Base-by-base conservation (phyloP, 495 filamentous ascomycete species). In the Glonium stellatum region DNA sequence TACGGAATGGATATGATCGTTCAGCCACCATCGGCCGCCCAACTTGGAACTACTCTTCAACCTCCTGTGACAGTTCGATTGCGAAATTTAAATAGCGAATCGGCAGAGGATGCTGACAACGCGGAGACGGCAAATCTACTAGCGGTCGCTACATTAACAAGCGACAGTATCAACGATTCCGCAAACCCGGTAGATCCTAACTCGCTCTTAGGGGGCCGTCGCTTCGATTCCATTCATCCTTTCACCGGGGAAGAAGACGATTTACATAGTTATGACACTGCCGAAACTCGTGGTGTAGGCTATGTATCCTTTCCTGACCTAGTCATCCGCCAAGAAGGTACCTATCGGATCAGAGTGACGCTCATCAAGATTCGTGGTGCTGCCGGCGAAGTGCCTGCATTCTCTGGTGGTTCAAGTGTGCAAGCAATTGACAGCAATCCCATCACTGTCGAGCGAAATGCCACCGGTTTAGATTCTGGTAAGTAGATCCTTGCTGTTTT, bases 271-370 rank as follows among this genome's bases (percentile, higher is more conserved):
- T 6, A 31, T 21, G 65, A 61, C 0, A 51, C 59, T 37, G 46
- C 59, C 58, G 52, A 68, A 27, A 53, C 62, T 5, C 54, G 48
- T 19, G 62, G 62, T 13, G 65, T 73, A 11, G 71, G 71, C 59
- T 73, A 72, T 59, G 63, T 70, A 53, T 59, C 58, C 41, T 73
- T 73, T 59, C 61, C 67, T n/a, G 58, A 57, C 15, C 67, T 73
- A 27, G 27, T 66, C 4, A 72, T 73, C 49, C 59, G 70, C 25
- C 70, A 71, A 49, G 59, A 65, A 23, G 71, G 71, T 18, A 67
- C 59, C 5, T 73, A 68, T 48, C 67, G 71, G 27, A 64, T 73
- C 21, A 60, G 70, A 41, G 68, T 67, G 34, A 71, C 68, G 5
- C 58, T 73, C 22, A 63, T 73, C 46, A 60, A 65, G 19, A 70